Evolutionary conservation across 306 rosid species (phyloP).

Genomic region (Calophaca sinica): DNA sequence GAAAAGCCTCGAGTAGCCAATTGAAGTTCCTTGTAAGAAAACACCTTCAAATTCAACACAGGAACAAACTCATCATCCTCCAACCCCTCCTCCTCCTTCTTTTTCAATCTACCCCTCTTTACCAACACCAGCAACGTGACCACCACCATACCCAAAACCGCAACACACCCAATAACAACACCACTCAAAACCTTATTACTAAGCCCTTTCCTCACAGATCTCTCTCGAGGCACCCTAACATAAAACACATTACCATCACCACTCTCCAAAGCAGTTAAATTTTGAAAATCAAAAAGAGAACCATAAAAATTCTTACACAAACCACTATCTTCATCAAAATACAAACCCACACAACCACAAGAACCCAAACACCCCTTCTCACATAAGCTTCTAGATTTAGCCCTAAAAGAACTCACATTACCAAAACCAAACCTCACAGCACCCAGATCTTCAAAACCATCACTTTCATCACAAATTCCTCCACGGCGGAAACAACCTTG

Average conservation of each 20-base stretch:
- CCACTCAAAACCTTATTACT: constrained; percentile 52
- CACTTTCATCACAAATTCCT: constrained; percentile 43
- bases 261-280: constrained; percentile 46
- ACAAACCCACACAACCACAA: constrained; percentile 67
- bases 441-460: constrained; percentile 57
- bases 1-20: constrained; percentile 70
- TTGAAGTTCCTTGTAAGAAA: constrained; percentile 79
- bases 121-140: constrained; percentile 52
- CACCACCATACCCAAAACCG: constrained; percentile 50
- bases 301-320: constrained; percentile 59
- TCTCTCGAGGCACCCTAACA: constrained; percentile 55
- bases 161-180: constrained; percentile 53
- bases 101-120: constrained; percentile 39
- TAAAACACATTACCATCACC: constrained; percentile 33
- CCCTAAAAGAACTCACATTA: constrained; percentile 9
- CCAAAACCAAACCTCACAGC: constrained; percentile 43
- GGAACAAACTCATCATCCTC: constrained; percentile 58
- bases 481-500: constrained; percentile 62
- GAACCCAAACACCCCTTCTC: constrained; percentile 53
- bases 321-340: constrained; percentile 43
- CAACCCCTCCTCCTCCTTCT: constrained; percentile 27
- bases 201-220: constrained; percentile 20
- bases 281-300: constrained; percentile 59
- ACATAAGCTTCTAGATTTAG: constrained; percentile 48
- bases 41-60: constrained; percentile 63